Percentiles rank a stretch among this genome's conserved stretches.
phyloP scores from a whole-genome alignment of 352 stramenopile species.

The Elongisporangium undulatum region DNA sequence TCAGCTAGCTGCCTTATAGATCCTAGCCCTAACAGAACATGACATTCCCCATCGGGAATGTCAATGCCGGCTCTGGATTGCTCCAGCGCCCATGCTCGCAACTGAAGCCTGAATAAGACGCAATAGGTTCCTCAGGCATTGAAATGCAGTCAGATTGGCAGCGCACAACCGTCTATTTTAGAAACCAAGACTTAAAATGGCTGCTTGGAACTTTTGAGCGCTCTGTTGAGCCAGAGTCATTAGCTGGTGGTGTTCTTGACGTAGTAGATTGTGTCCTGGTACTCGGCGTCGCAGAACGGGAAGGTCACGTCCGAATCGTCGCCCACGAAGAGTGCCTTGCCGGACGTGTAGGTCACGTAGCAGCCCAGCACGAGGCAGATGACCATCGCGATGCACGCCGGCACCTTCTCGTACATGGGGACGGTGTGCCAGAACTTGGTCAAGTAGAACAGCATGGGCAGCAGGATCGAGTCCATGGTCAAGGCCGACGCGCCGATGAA shows the following conservation, averaged over 20 bases:
- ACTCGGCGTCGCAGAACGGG: slow-evolving; percentile 47
- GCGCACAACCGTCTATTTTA: neutral
- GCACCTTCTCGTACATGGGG: slow-evolving; percentile 35
- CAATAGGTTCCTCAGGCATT: neutral
- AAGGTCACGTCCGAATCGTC: slow-evolving; percentile 37
- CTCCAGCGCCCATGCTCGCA: too few relatives aligned
- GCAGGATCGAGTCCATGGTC: slow-evolving; percentile 45
- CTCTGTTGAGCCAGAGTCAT: slow-evolving; percentile 6
- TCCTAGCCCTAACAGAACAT: too few relatives aligned
- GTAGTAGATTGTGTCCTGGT: slow-evolving; percentile 44
- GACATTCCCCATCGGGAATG: too few relatives aligned
- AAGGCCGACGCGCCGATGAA: slow-evolving; percentile 49
- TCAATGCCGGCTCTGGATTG: too few relatives aligned
- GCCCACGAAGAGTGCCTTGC: slow-evolving; percentile 8
- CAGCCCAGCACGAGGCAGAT: slow-evolving; percentile 25
- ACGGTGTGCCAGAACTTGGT: slow-evolving; percentile 34
- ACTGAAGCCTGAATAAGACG: too few relatives aligned
- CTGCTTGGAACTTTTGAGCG: neutral
- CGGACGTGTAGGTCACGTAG: slow-evolving; percentile 14
- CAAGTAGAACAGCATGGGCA: slow-evolving; percentile 54
- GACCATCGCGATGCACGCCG: slow-evolving; percentile 28
- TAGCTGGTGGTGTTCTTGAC: slow-evolving; percentile 13
- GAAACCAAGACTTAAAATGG: too few relatives aligned
- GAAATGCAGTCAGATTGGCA: neutral
- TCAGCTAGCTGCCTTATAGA: neutral